phyloP scores from a whole-genome alignment of 2,329 filamentous ascomycete genomes.

The Diaporthe citrichinensis region DNA sequence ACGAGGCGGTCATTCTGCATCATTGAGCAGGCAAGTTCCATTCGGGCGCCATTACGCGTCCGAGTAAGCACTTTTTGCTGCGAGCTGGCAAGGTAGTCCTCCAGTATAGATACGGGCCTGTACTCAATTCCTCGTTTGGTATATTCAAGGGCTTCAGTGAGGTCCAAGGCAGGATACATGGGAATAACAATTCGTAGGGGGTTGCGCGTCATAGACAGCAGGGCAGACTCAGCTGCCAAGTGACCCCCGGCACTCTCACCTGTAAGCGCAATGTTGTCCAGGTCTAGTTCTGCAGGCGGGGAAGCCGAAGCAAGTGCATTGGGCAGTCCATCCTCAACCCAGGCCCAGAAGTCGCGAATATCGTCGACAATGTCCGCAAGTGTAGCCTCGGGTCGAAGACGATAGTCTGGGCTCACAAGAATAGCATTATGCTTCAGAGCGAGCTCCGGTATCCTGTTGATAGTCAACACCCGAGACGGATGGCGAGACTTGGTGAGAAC shows the following conservation, averaged over 20 bases:
- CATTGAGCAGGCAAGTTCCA: conserved; percentile 3
- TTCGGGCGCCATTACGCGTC: not conserved
- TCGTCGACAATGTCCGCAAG: not conserved
- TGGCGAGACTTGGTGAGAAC: not conserved
- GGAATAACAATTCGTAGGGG: not conserved
- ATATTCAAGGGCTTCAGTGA: not conserved
- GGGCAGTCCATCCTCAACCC: not conserved
- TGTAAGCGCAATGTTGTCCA: not conserved
- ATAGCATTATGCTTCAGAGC: conserved; percentile 4
- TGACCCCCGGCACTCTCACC: conserved; percentile 8
- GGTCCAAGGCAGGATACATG: not conserved
- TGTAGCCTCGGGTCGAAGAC: not conserved
- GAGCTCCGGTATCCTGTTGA: not conserved
- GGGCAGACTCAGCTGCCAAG: not conserved
- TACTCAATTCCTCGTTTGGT: not conserved
- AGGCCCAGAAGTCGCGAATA: conserved; percentile 8
- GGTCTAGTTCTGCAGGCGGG: not conserved
- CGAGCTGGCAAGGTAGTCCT: not conserved
- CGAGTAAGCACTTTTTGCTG: not conserved
- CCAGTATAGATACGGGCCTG: not conserved
- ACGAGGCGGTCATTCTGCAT: conserved; percentile 10
- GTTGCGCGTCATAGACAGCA: not conserved
- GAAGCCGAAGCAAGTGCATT: not conserved
- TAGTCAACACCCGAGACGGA: not conserved
- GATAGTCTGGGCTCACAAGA: conserved; percentile 4